Evolutionary conservation across 495 filamentous ascomycete genomes (phyloP), one percentile per base, ranked within the genome.

Genomic region (Darksidea phi): DNA sequence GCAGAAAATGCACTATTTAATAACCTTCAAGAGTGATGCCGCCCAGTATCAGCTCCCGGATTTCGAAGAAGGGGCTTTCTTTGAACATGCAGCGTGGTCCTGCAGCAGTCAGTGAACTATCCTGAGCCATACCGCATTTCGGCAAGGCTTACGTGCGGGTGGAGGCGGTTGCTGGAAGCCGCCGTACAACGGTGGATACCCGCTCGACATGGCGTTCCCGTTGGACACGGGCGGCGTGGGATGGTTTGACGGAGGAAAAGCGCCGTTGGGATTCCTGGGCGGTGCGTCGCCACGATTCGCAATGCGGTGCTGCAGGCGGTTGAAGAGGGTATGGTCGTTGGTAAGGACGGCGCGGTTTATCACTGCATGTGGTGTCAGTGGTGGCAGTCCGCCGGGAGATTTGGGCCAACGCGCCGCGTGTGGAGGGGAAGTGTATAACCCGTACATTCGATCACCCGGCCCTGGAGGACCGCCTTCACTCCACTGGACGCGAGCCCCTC

Each of bases 391-490:
- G 66, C 54, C 42, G 67, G 50, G 23, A 23, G 43, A 41, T 51
- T 51, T 49, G 66, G 26, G 32, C 28, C 12, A 32, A 20, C 23
- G 17, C 4, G 10, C 20, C 12, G 51, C 26, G n/a, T 56, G 50
- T 45, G 60, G 42, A 43, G 28, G 65, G 59, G 59, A 54, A 43
- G 37, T 51, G 38, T 32, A 10, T 32, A 46, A 37, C 57, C 84
- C 88, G 72, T 77, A 97, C 94, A 82, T 25, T 81, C 70, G 60
- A 86, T 84, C 48, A 97, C 86, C 59, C 92, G 86, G 24, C 74
- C 72, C 72, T 95, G 91, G 42, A 97, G 75, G 18, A 86, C 79
- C 25, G 83, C 78, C 75, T 98, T 98, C 59, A 90, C 84, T 8
- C 94, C 94, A 25, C 83, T 88, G 38, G 89, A 85, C 34, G 79